These are phyloP conservation scores for Pythium monospermum DNA, from an alignment of 352 stramenopile genomes.

Conservation along the genomic window DNA sequence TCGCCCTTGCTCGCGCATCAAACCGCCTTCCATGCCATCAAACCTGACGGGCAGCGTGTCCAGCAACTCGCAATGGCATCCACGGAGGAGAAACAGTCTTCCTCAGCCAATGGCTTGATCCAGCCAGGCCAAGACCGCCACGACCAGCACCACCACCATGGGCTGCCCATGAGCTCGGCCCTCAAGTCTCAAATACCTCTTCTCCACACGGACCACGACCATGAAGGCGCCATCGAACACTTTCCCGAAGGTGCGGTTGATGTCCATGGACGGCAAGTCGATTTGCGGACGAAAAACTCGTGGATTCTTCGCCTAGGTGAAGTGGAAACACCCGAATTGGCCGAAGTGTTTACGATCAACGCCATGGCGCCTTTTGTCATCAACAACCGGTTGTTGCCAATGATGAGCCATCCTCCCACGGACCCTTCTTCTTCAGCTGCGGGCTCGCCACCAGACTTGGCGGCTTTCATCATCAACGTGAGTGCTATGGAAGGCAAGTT, in stretches of 20 bases:
- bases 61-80: no score
- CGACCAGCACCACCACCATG: no score
- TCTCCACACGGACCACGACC: slow-evolving; percentile 47
- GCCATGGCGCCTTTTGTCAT: slow-evolving; percentile 95
- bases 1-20: slow-evolving; percentile 49
- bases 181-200: slow-evolving; percentile 77
- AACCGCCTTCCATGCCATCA: slow-evolving; percentile 15
- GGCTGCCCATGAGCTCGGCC: slow-evolving; percentile 36
- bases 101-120: no score
- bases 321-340: slow-evolving; percentile 81
- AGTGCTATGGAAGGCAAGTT: slow-evolving; percentile 98
- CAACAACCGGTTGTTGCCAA: slow-evolving; percentile 89
- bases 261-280: slow-evolving; percentile 95
- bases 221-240: slow-evolving; percentile 24
- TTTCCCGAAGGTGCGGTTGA: slow-evolving; percentile 79
- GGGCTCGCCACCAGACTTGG: no score
- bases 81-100: no score
- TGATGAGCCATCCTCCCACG: slow-evolving; percentile 47
- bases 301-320: slow-evolving; percentile 94
- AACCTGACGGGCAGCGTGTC: no score
- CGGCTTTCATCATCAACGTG: slow-evolving; percentile 98
- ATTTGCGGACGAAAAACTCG: slow-evolving; percentile 91
- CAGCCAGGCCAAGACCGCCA: no score
- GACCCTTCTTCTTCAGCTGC: no score
- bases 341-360: slow-evolving; percentile 92